Conservation (phyloP, 371 early-diverging fungal genomes). For the Rhizopus microsporus region DNA sequence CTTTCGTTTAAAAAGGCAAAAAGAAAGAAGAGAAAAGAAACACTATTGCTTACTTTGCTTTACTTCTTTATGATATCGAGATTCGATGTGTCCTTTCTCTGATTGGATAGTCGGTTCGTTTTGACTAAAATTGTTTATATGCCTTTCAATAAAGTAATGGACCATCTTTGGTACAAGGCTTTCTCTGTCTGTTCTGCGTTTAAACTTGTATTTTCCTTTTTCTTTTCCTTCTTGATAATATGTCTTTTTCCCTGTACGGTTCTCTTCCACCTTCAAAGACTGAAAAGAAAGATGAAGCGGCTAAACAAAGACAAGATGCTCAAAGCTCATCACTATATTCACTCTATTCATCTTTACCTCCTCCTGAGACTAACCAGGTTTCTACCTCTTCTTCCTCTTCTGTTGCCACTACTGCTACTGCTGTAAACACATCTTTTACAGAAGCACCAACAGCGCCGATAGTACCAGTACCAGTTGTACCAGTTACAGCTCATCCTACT, state of each 20-base stretch:
- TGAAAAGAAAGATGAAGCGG: conserved; percentile 15
- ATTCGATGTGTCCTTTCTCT: too few species aligned
- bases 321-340: conserved; percentile 1
- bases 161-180: too few species aligned
- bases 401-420: conserved; percentile 3
- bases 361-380: conserved; percentile 17
- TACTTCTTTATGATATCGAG: too few species aligned
- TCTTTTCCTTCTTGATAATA: conserved; percentile 3
- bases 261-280: conserved; percentile 28
- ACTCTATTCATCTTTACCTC: conserved; percentile 30
- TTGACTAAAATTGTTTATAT: too few species aligned
- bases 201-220: not conserved
- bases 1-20: not conserved
- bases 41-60: too few species aligned
- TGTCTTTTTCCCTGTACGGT: conserved; percentile 33
- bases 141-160: too few species aligned
- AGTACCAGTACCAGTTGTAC: conserved; percentile 1
- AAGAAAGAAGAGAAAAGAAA: too few species aligned
- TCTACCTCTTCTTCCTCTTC: not conserved
- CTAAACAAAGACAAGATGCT: not conserved
- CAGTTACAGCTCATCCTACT: conserved; percentile 1
- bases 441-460: conserved; percentile 1
- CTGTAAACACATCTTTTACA: conserved; percentile 6
- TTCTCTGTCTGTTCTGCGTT: too few species aligned
- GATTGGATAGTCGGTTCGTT: too few species aligned